phyloP scores from a whole-genome alignment of 768 basidiomycete genomes.

The Phylloporus sp. region DNA sequence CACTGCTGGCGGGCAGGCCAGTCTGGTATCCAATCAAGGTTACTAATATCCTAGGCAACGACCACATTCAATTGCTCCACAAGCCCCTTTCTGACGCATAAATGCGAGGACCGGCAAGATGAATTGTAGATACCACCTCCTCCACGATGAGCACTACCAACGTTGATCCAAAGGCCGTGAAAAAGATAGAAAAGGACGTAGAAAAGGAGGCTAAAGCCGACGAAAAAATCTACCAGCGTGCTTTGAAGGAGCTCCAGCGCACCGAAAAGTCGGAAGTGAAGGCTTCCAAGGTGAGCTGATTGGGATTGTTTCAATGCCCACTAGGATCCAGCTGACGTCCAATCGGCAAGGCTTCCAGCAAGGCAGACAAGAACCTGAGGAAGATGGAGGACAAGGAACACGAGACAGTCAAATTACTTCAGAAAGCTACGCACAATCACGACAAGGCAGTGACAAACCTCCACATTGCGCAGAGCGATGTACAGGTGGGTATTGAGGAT shows the following conservation, averaged over 20 bases:
- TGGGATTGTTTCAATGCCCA: not conserved
- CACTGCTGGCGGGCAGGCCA: not conserved
- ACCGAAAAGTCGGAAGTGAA: not conserved
- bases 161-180: conserved; percentile 25
- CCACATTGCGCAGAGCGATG: conserved; percentile 38
- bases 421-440: conserved; percentile 27
- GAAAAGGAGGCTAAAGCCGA: not conserved
- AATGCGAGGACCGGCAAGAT: not conserved
- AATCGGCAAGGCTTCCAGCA: conserved; percentile 41
- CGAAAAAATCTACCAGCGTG: not conserved
- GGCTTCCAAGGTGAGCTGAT: not conserved
- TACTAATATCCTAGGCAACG: not conserved
- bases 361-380: conserved; percentile 39
- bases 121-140: not conserved
- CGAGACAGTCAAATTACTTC: conserved; percentile 32
- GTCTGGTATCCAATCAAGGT: not conserved
- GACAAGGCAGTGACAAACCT: not conserved
- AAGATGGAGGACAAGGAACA: conserved; percentile 33
- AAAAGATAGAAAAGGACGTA: conserved; percentile 41
- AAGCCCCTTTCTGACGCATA: not conserved
- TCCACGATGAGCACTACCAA: not conserved
- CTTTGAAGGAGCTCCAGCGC: conserved; percentile 34
- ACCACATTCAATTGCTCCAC: not conserved
- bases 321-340: not conserved
- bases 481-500: not conserved